Conservation (phyloP, 2,329 filamentous ascomycete genomes). For the Trichoderma hamatum region DNA sequence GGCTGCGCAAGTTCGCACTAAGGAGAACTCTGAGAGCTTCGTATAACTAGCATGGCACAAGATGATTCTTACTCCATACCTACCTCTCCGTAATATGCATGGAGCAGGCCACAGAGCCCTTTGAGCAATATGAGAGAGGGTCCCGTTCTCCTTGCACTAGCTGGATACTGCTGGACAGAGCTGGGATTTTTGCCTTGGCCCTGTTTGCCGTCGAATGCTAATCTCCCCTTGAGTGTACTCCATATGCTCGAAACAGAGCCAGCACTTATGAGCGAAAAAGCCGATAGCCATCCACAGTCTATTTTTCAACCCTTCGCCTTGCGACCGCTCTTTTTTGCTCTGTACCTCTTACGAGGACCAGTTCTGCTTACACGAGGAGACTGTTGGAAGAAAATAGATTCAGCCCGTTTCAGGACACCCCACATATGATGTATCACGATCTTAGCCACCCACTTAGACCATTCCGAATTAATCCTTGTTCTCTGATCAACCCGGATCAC, state of each 20-base stretch:
- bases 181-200: background rate
- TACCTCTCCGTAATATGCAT: background rate
- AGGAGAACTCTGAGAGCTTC: constrained; percentile 12
- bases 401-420: constrained; percentile 26
- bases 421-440: constrained; percentile 27
- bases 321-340: background rate
- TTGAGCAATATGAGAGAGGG: background rate
- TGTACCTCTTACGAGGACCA: background rate
- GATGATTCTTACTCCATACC: background rate
- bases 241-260: background rate
- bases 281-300: background rate
- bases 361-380: background rate
- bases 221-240: background rate
- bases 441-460: constrained; percentile 23
- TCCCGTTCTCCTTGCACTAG: background rate
- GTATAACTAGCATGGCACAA: constrained; percentile 9
- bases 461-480: constrained; percentile 11
- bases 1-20: constrained; percentile 16
- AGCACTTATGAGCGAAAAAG: background rate
- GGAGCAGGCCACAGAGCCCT: constrained; percentile 3
- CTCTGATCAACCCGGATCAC: constrained; percentile 8
- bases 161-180: background rate
- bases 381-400: constrained; percentile 10
- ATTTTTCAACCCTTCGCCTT: background rate
- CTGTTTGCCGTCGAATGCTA: background rate